Evolutionary conservation across 768 basidiomycete species (phyloP).

Genomic region (Psilocybe subaeruginosa): DNA sequence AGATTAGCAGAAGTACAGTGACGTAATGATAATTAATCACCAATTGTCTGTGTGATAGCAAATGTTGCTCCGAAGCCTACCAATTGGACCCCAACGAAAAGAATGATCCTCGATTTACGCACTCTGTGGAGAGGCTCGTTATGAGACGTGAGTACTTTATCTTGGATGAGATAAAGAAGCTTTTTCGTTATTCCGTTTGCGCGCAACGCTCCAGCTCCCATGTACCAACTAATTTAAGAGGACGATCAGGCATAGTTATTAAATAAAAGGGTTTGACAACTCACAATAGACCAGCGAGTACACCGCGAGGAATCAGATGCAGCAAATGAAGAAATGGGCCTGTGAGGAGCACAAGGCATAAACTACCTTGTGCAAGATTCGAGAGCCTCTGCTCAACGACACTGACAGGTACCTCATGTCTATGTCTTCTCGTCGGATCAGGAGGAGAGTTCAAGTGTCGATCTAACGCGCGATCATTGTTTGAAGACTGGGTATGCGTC

Average conservation of each 20-base stretch:
- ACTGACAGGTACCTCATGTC: constrained; percentile 59
- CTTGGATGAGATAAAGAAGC: constrained; percentile 78
- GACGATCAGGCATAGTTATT: neutral
- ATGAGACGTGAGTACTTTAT: constrained; percentile 60
- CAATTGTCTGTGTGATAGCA: constrained; percentile 88
- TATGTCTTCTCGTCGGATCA: constrained; percentile 24
- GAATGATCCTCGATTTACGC: constrained; percentile 68
- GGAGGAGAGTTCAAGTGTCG: constrained; percentile 15
- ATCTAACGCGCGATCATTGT: constrained; percentile 2
- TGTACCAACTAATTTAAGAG: constrained; percentile 71
- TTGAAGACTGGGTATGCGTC: constrained; percentile 13
- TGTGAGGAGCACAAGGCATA: constrained; percentile 80
- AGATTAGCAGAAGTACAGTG: constrained; percentile 2
- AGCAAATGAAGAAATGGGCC: constrained; percentile 84
- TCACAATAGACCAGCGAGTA: constrained; percentile 86
- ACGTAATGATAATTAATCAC: constrained; percentile 37
- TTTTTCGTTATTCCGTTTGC: constrained; percentile 85
- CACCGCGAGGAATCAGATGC: constrained; percentile 78
- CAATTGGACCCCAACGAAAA: constrained; percentile 78
- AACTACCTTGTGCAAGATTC: constrained; percentile 81
- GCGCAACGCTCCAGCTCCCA: constrained; percentile 83
- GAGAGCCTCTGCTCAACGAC: constrained; percentile 95
- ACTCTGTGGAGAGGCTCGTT: constrained; percentile 78
- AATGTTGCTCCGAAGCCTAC: constrained; percentile 87
- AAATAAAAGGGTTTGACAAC: constrained; percentile 23